Percentiles rank a stretch among this genome's conserved stretches.
Evolutionary conservation across 2,329 filamentous ascomycete genomes (phyloP).

Genomic region (Lasiodiplodia hormozganensis): DNA sequence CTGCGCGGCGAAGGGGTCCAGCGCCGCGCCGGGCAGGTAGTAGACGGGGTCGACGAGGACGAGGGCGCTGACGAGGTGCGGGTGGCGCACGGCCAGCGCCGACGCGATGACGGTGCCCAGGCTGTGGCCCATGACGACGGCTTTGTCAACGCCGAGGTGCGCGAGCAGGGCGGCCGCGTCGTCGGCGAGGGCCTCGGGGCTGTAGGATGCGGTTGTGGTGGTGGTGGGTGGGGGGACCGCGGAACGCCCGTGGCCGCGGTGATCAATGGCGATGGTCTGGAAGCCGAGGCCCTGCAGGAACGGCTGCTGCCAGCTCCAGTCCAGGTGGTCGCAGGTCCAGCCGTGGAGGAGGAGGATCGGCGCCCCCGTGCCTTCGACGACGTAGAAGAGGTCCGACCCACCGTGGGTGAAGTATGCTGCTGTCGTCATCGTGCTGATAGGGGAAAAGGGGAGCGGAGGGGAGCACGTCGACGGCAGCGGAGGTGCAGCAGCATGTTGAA

Average conservation of each 20-base stretch:
- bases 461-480: not conserved
- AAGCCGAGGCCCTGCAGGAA: slow-evolving; percentile 31
- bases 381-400: slow-evolving; percentile 34
- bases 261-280: slow-evolving; percentile 35
- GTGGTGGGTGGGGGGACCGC: slow-evolving; percentile 22
- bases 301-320: slow-evolving; percentile 36
- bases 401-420: slow-evolving; percentile 27
- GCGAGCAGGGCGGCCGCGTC: slow-evolving; percentile 31
- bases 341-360: slow-evolving; percentile 79
- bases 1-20: slow-evolving; percentile 6
- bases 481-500: not conserved
- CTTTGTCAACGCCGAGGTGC: not conserved
- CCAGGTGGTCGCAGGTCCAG: slow-evolving; percentile 49
- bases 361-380: slow-evolving; percentile 65
- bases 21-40: slow-evolving; percentile 22
- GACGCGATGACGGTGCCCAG: slow-evolving; percentile 33
- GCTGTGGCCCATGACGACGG: slow-evolving; percentile 34
- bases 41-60: slow-evolving; percentile 34
- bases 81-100: slow-evolving; percentile 29
- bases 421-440: not conserved
- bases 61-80: slow-evolving; percentile 31
- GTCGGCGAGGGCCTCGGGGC: slow-evolving; percentile 27
- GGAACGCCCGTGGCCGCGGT: slow-evolving; percentile 36
- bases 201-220: slow-evolving; percentile 28
- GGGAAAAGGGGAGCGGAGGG: not conserved